Evolutionary conservation across 2,329 filamentous ascomycete species (phyloP), one percentile per base, ranked within the genome.

Genomic region (Ilyonectria sp.): DNA sequence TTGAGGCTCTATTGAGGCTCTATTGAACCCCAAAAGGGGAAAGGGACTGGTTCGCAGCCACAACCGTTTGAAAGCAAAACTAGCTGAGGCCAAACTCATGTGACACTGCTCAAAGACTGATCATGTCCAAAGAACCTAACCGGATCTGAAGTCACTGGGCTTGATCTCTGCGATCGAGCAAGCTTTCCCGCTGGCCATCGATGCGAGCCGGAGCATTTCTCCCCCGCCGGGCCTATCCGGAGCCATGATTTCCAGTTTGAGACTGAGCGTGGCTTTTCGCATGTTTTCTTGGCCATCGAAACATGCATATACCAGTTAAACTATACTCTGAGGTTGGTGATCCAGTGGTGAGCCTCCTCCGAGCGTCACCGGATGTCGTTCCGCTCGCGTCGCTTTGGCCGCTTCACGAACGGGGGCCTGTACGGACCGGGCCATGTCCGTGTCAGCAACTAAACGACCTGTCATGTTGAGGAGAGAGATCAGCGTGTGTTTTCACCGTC

Each of bases 1-100:
- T 53, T 53, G 50, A 53, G 29, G 4, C 29, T 52, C 31, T 53
- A 53, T 53, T 53, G n/a, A 53, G 5, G 4, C 29, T 52, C 31
- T 53, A 53, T 53, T 53, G n/a, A 53, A 2, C 33, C 50, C 50
- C 50, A 9, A 53, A 53, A 53, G n/a, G n/a, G 50, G 50, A 35
- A 53, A 35, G 15, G 29, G 17, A 5, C 11, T 3, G 26, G 17
- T 9, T 31, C 7, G 49, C 29, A 26, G 49, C 49, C 49, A 33
- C 49, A 35, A 23, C 50, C 17, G 50, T 53, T 37, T 53, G n/a
- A 23, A 33, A 53, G 29, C 29, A n/a, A 13, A 53, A 3, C 44
- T 9, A 53, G 31, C 2, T 35, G 9, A 35, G 19, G n/a, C 6
- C 9, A 35, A 35, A 53, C 31, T 13, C 50, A 35, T 53, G 50